A percentile compares a stretch with the other conserved stretches of the same genome.
These are phyloP conservation scores for Athelia sp. DNA, from an alignment of 1,284 basidiomycete genomes.

Conservation along the genomic window DNA sequence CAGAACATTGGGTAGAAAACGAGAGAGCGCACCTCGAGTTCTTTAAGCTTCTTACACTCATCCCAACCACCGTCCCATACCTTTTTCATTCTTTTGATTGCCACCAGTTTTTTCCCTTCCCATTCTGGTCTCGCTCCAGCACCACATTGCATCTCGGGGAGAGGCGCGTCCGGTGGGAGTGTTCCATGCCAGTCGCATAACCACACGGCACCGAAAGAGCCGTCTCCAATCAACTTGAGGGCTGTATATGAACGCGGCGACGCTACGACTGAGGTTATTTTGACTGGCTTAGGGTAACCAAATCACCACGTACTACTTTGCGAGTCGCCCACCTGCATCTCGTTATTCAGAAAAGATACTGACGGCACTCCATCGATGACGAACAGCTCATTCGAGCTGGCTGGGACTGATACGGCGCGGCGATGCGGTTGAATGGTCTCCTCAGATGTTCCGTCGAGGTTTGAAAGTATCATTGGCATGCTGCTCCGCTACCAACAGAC, in stretches of 20 bases:
- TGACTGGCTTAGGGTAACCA: too few species aligned
- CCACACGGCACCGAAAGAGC: constrained; percentile 62
- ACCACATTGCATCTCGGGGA: constrained; percentile 38
- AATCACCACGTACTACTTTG: too few species aligned
- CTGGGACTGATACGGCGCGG: too few species aligned
- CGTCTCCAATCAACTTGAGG: constrained; percentile 50
- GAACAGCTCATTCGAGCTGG: too few species aligned
- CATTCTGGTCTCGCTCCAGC: constrained; percentile 45
- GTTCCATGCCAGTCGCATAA: constrained; percentile 63
- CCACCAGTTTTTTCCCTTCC: constrained; percentile 55
- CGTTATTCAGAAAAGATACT: too few species aligned
- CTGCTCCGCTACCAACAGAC: too few species aligned
- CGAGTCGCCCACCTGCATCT: too few species aligned
- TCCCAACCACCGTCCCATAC: constrained; percentile 56
- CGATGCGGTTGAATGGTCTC: too few species aligned
- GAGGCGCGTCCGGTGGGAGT: constrained; percentile 31
- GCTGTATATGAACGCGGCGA: constrained; percentile 2
- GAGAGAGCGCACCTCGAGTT: constrained; percentile 40
- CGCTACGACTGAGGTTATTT: too few species aligned
- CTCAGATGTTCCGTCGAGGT: too few species aligned
- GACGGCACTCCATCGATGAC: too few species aligned
- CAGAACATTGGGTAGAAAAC: not conserved
- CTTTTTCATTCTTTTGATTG: constrained; percentile 62
- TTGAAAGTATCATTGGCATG: too few species aligned
- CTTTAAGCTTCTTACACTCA: constrained; percentile 53